Conservation (phyloP, 2,329 filamentous ascomycete species). For the Amesomyces nigricolor region DNA sequence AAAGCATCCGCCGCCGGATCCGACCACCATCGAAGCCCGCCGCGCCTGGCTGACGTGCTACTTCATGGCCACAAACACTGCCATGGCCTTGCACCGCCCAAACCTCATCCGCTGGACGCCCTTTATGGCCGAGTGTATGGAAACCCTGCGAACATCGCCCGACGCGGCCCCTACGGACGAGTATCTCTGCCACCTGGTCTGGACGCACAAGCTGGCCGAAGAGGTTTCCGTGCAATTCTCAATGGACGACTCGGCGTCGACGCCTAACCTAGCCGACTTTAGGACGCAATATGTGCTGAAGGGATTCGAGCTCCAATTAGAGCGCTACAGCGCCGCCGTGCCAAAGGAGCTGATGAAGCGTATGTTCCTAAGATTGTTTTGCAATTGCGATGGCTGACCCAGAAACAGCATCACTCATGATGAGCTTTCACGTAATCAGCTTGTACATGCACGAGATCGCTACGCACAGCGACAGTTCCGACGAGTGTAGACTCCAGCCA, state of each 20-base stretch:
- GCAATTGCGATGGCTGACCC: slow-evolving; percentile 17
- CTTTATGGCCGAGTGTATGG: slow-evolving; percentile 56
- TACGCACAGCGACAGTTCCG: slow-evolving; percentile 58
- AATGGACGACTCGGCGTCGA: slow-evolving; percentile 56
- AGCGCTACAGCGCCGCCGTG: slow-evolving; percentile 53
- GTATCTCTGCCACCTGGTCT: slow-evolving; percentile 54
- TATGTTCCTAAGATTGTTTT: slow-evolving; percentile 36
- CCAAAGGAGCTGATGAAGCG: slow-evolving; percentile 48
- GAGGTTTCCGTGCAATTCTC: slow-evolving; percentile 62
- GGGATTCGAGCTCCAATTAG: slow-evolving; percentile 59
- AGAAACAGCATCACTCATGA: slow-evolving; percentile 50
- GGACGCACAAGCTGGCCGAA: slow-evolving; percentile 59
- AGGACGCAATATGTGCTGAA: slow-evolving; percentile 60
- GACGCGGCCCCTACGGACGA: slow-evolving; percentile 52
- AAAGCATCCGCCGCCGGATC: slow-evolving; percentile 43
- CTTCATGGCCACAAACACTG: slow-evolving; percentile 52
- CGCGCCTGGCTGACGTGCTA: slow-evolving; percentile 57
- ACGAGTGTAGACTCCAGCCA: slow-evolving; percentile 46
- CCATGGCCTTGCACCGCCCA: slow-evolving; percentile 57
- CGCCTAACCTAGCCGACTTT: slow-evolving; percentile 52
- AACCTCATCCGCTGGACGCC: slow-evolving; percentile 54
- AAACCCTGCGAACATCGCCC: slow-evolving; percentile 47
- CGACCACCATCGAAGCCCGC: slow-evolving; percentile 49
- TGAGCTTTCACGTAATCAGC: slow-evolving; percentile 60
- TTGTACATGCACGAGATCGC: slow-evolving; percentile 73